phyloP scores from a whole-genome alignment of 306 rosid species.

The Ceratonia siliqua region DNA sequence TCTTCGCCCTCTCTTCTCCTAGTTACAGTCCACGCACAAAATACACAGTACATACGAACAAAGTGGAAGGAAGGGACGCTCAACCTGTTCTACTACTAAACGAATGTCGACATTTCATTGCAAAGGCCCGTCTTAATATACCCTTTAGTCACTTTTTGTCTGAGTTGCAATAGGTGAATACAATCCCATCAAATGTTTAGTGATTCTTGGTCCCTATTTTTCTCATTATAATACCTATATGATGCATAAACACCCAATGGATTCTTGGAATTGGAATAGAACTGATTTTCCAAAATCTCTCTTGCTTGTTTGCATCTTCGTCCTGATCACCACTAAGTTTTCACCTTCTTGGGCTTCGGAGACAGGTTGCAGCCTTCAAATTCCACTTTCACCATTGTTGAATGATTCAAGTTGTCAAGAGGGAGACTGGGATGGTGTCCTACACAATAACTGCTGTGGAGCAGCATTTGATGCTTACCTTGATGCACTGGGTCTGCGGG shows the following conservation, averaged over 20 bases:
- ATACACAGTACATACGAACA: too few relatives aligned
- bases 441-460: conserved; percentile 30
- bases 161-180: background rate
- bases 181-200: background rate
- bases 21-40: too few relatives aligned
- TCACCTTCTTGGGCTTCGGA: conserved; percentile 31
- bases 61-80: background rate
- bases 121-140: background rate
- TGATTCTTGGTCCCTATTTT: background rate
- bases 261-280: conserved; percentile 15
- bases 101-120: conserved; percentile 16
- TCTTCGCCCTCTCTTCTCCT: too few relatives aligned
- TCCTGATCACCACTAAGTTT: background rate
- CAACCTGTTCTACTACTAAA: background rate
- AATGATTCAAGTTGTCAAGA: conserved; percentile 35
- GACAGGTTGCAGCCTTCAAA: conserved; percentile 37
- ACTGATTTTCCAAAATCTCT: conserved; percentile 1
- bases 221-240: background rate
- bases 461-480: conserved; percentile 43
- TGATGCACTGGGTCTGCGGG: conserved; percentile 37
- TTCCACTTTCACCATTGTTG: background rate
- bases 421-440: conserved; percentile 45
- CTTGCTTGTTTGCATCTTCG: conserved; percentile 25
- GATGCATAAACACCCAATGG: conserved; percentile 8
- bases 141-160: background rate